These are phyloP conservation scores for Vitis cinerea DNA, from an alignment of 164 flowering plant genomes.

Conservation along the genomic window DNA sequence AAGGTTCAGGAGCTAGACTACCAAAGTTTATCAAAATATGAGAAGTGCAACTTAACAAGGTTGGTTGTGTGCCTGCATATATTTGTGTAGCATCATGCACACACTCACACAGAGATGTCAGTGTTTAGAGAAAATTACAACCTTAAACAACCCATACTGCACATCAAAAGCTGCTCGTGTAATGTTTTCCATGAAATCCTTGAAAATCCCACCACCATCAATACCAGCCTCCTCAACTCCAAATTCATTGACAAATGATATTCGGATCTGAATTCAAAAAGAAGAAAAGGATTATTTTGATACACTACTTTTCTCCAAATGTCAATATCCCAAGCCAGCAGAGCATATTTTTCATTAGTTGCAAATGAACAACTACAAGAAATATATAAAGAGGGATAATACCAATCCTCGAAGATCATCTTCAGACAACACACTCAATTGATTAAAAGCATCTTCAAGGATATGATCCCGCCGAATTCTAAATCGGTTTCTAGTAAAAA, in stretches of 20 bases:
- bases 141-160: constrained; percentile 98
- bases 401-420: constrained; percentile 89
- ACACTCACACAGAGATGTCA: too few species aligned
- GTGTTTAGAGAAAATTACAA: constrained; percentile 13
- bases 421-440: constrained; percentile 76
- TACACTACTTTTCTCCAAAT: background rate
- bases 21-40: too few species aligned
- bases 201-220: constrained; percentile 99
- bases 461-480: constrained; percentile 87
- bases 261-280: constrained; percentile 65
- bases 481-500: constrained; percentile 65
- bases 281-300: background rate
- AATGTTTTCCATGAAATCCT: constrained; percentile 98
- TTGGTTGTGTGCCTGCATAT: too few species aligned
- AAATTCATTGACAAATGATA: constrained; percentile 87
- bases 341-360: background rate
- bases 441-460: constrained; percentile 91
- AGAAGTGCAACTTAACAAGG: too few species aligned
- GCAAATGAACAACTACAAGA: background rate
- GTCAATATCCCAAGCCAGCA: constrained; percentile 3
- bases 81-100: too few species aligned
- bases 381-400: constrained; percentile 8
- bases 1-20: too few species aligned
- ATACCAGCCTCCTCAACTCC: constrained; percentile 99
- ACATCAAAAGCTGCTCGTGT: constrained; percentile 92